These are phyloP conservation scores for Ustilago curta DNA, from an alignment of 1,284 basidiomycete species.

Conservation along the genomic window DNA sequence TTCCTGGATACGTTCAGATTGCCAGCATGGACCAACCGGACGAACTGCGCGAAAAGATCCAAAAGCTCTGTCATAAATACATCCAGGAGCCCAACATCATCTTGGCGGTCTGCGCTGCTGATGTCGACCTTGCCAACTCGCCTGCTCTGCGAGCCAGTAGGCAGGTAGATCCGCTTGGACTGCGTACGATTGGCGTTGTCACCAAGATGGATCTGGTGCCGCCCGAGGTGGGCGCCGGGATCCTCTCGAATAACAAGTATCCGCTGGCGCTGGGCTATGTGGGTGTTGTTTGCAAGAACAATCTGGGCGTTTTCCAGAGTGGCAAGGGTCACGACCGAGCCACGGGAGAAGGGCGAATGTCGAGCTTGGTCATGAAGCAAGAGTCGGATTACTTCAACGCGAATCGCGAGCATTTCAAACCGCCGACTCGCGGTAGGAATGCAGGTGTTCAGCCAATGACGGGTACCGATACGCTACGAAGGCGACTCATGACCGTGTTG, in stretches of 20 bases:
- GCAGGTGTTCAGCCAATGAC: conserved; percentile 74
- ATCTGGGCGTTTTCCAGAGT: conserved; percentile 47
- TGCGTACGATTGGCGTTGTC: conserved; percentile 95
- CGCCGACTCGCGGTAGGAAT: conserved; percentile 72
- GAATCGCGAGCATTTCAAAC: conserved; percentile 78
- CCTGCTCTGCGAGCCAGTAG: conserved; percentile 92
- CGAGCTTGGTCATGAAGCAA: conserved; percentile 75
- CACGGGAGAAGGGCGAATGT: conserved; percentile 58
- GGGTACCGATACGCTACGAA: conserved; percentile 88
- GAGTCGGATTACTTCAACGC: conserved; percentile 85
- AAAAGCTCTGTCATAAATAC: conserved; percentile 90
- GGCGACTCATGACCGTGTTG: conserved; percentile 92
- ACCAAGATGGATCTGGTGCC: conserved; percentile 99
- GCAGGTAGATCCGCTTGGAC: conserved; percentile 91
- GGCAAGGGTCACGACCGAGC: conserved; percentile 52
- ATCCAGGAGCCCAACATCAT: conserved; percentile 98
- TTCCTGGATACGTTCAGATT: conserved; percentile 97
- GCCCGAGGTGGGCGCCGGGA: conserved; percentile 82
- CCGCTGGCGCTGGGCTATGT: conserved; percentile 98
- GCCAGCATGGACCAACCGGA: conserved; percentile 96
- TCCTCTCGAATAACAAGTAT: conserved; percentile 90
- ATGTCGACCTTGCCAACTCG: conserved; percentile 98
- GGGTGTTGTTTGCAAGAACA: conserved; percentile 83
- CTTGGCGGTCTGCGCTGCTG: conserved; percentile 95
- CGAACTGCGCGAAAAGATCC: conserved; percentile 90